phyloP scores from a whole-genome alignment of 805 yeast genomes.

The Candida palmyrensis region DNA sequence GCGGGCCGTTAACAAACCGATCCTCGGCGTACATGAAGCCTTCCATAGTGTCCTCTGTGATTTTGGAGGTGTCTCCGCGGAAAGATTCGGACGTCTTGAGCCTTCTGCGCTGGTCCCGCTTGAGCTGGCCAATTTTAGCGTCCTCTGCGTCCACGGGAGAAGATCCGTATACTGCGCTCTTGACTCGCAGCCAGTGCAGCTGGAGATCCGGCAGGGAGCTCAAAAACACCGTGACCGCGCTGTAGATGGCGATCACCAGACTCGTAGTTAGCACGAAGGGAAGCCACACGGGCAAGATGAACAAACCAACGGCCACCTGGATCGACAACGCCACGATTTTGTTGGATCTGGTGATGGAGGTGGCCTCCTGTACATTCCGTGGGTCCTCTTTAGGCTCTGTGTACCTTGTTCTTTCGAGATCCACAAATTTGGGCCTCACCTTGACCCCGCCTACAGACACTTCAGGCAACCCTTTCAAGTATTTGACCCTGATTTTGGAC shows the following conservation, averaged over 20 bases:
- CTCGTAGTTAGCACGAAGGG: slow-evolving; percentile 38
- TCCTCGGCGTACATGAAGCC: slow-evolving; percentile 33
- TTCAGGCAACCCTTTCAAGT: slow-evolving; percentile 40
- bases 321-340: slow-evolving; percentile 18
- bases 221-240: slow-evolving; percentile 32
- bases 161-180: slow-evolving; percentile 25
- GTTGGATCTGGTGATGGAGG: slow-evolving; percentile 29
- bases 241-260: slow-evolving; percentile 32
- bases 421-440: slow-evolving; percentile 49
- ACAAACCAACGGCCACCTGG: slow-evolving; percentile 17
- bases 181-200: slow-evolving; percentile 31
- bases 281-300: slow-evolving; percentile 46
- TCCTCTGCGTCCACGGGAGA: slow-evolving; percentile 25
- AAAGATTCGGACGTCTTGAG: slow-evolving; percentile 29
- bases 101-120: slow-evolving; percentile 21
- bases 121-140: slow-evolving; percentile 24
- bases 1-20: slow-evolving; percentile 13
- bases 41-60: slow-evolving; percentile 33
- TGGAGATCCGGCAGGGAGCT: slow-evolving; percentile 17
- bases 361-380: slow-evolving; percentile 32
- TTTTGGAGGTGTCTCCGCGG: slow-evolving; percentile 36
- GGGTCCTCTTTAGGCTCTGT: slow-evolving; percentile 4
- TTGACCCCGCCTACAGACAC: slow-evolving; percentile 31
- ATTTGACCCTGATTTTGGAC: slow-evolving; percentile 43
- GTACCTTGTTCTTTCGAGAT: slow-evolving; percentile 31